These are phyloP conservation scores for Coemansia sp. DNA, from an alignment of 192 early-diverging fungal species.

Conservation along the genomic window DNA sequence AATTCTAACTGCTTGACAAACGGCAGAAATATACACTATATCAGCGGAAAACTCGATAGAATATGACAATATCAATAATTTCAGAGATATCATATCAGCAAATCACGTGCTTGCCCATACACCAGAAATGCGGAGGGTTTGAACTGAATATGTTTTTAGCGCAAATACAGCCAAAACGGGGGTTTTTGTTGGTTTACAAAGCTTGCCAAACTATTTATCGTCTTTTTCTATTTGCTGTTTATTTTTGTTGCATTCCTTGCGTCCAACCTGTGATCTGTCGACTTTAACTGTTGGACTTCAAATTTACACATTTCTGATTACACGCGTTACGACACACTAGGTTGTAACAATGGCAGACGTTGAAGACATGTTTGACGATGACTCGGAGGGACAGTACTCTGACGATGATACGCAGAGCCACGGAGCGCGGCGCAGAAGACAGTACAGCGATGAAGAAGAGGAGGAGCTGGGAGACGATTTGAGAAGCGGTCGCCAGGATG, in stretches of 20 bases:
- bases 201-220: neutral
- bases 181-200: neutral
- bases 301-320: neutral
- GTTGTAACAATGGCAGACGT: slow-evolving; percentile 55
- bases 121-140: neutral
- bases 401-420: slow-evolving; percentile 8
- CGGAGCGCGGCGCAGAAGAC: slow-evolving; percentile 19
- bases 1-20: too few species aligned
- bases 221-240: neutral
- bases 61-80: too few species aligned
- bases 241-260: neutral
- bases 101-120: neutral
- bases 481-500: slow-evolving; percentile 23
- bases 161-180: neutral
- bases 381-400: slow-evolving; percentile 62
- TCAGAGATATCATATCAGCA: neutral
- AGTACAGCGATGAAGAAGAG: slow-evolving; percentile 26
- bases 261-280: neutral
- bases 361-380: slow-evolving; percentile 69
- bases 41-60: too few species aligned
- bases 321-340: neutral
- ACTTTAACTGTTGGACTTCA: neutral
- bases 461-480: slow-evolving; percentile 15
- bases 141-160: neutral
- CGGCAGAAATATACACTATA: too few species aligned